Evolutionary conservation across 176 grass and related monocot genomes (phyloP).

Genomic region (Ananas comosus): DNA sequence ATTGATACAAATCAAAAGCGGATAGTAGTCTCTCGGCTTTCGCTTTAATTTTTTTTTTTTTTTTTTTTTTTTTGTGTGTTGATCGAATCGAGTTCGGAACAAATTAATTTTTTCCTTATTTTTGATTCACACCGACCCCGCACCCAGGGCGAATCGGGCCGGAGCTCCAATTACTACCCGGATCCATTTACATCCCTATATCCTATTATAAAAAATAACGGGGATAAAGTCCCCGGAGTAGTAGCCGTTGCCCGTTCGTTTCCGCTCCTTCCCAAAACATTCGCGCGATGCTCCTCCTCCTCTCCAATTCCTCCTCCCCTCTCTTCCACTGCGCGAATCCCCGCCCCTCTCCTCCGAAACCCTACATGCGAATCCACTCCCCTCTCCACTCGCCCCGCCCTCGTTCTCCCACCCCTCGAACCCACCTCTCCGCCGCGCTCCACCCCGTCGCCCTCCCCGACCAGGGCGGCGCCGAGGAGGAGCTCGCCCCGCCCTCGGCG

Average conservation of each 20-base stretch:
- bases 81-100: too few species aligned
- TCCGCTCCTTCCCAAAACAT: neutral
- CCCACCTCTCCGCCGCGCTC: neutral
- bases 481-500: neutral
- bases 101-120: too few species aligned
- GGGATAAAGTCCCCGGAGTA: too few species aligned
- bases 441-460: slow-evolving; percentile 16
- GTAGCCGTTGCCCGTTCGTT: neutral
- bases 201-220: too few species aligned
- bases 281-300: slow-evolving; percentile 10
- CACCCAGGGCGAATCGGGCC: too few species aligned
- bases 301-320: slow-evolving; percentile 9
- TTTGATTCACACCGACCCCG: too few species aligned
- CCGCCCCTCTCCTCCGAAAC: neutral
- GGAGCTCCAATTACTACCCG: too few species aligned
- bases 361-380: neutral
- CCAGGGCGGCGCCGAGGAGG: neutral
- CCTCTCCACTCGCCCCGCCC: neutral
- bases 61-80: too few species aligned
- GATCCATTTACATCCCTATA: too few species aligned
- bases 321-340: neutral
- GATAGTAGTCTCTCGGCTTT: too few species aligned
- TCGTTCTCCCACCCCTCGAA: neutral
- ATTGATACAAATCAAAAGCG: too few species aligned
- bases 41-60: too few species aligned